Conservation (phyloP, 179 eudicot genomes). For the Drosera spatulata region DNA sequence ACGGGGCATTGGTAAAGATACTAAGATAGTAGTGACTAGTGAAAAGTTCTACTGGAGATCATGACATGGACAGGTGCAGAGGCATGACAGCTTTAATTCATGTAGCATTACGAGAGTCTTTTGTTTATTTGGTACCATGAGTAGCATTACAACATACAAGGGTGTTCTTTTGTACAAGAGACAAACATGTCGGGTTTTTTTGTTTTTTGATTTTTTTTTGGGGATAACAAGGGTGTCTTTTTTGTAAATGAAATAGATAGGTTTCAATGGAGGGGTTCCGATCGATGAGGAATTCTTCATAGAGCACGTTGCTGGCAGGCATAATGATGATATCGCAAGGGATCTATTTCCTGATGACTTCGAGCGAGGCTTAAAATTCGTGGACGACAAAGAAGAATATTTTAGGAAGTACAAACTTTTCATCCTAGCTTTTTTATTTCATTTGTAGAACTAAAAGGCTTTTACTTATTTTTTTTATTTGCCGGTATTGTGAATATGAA, state of each 20-base stretch:
- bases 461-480: neutral
- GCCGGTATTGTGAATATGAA: neutral
- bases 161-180: no score
- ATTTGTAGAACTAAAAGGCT: neutral
- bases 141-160: no score
- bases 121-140: no score
- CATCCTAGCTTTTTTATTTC: neutral
- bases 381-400: constrained; percentile 71
- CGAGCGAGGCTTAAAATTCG: constrained; percentile 53
- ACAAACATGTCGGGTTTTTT: no score
- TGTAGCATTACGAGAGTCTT: no score
- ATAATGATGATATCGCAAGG: constrained; percentile 71
- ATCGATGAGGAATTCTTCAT: constrained; percentile 62
- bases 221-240: no score
- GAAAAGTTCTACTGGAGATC: no score
- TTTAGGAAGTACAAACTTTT: constrained; percentile 48
- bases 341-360: constrained; percentile 72
- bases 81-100: no score
- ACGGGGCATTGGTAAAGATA: no score
- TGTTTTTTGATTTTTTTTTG: no score
- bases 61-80: no score
- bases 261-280: constrained; percentile 75
- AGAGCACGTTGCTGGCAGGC: constrained; percentile 66
- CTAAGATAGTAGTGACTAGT: no score
- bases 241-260: constrained; percentile 39